These are phyloP conservation scores for Furcasterigmium sp. DNA, from an alignment of 2,329 filamentous ascomycete genomes.

Conservation along the genomic window DNA sequence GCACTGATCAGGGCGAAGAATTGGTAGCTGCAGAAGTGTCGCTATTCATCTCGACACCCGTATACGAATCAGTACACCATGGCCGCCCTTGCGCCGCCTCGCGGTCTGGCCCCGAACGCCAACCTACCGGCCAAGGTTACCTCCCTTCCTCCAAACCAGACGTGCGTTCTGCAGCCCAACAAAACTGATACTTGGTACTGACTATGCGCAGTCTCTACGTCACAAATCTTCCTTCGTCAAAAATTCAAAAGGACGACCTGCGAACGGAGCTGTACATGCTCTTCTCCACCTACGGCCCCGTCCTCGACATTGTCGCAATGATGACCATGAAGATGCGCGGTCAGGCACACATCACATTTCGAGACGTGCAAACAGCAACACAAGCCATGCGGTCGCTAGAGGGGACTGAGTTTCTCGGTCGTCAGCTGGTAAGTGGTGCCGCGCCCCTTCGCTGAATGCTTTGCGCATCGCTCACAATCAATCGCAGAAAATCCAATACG, in stretches of 20 bases:
- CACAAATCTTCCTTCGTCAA: conserved; percentile 77
- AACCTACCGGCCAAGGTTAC: conserved; percentile 45
- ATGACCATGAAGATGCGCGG: conserved; percentile 92
- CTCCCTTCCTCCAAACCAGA: conserved; percentile 65
- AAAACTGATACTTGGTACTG: neutral
- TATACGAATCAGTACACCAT: conserved; percentile 16
- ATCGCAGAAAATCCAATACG: conserved; percentile 79
- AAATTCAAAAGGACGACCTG: conserved; percentile 84
- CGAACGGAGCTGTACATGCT: conserved; percentile 85
- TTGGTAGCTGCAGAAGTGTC: neutral
- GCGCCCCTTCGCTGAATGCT: neutral
- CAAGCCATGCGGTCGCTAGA: conserved; percentile 89
- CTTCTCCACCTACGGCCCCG: conserved; percentile 88
- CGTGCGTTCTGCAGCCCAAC: conserved; percentile 42
- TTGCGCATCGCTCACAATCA: neutral
- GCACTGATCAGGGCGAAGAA: neutral
- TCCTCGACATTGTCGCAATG: conserved; percentile 86
- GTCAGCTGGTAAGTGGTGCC: conserved; percentile 71
- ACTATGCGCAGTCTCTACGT: conserved; percentile 66
- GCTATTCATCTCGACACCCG: no score
- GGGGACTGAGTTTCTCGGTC: conserved; percentile 79
- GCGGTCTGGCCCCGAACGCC: conserved; percentile 32
- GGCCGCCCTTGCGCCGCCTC: conserved; percentile 29
- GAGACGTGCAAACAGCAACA: conserved; percentile 85
- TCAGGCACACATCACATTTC: conserved; percentile 88